Percentiles rank a stretch among this genome's conserved stretches.
Evolutionary conservation across 176 grass and related monocot species (phyloP).

Genomic region (Stipa capillata): DNA sequence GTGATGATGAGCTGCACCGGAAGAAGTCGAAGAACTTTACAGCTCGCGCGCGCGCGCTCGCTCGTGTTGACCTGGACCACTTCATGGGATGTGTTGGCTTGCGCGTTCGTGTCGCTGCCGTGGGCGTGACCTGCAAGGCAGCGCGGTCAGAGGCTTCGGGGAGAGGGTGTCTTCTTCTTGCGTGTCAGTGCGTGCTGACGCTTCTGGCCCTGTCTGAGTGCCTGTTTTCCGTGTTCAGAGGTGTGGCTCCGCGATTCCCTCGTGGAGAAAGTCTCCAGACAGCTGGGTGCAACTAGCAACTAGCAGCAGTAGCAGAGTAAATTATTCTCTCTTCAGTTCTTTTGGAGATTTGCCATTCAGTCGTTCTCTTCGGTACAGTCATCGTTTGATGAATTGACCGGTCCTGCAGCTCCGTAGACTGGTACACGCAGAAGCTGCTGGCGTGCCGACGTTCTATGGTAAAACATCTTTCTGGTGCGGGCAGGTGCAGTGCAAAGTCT

Average conservation of each 20-base stretch:
- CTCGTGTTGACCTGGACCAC: slow-evolving; percentile 6
- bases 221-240: background rate
- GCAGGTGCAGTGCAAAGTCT: too few species aligned
- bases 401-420: background rate
- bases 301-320: too few species aligned
- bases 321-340: too few species aligned
- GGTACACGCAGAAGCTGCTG: too few species aligned
- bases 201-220: background rate
- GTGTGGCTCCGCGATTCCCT: background rate
- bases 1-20: background rate
- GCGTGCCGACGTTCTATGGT: too few species aligned
- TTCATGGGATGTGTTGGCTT: background rate
- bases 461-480: too few species aligned
- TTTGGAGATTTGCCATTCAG: slow-evolving; percentile 2
- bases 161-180: background rate
- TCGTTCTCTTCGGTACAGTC: background rate
- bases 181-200: slow-evolving; percentile 3
- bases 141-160: slow-evolving; percentile 2
- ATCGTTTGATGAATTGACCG: background rate
- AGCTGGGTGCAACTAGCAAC: slow-evolving; percentile 17
- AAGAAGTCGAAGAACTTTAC: background rate
- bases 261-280: background rate
- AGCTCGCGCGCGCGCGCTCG: background rate
- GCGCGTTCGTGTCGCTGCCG: background rate
- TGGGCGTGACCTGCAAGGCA: background rate